Conservation (phyloP, 345 rosid genomes). For the Eucalyptus victrix region DNA sequence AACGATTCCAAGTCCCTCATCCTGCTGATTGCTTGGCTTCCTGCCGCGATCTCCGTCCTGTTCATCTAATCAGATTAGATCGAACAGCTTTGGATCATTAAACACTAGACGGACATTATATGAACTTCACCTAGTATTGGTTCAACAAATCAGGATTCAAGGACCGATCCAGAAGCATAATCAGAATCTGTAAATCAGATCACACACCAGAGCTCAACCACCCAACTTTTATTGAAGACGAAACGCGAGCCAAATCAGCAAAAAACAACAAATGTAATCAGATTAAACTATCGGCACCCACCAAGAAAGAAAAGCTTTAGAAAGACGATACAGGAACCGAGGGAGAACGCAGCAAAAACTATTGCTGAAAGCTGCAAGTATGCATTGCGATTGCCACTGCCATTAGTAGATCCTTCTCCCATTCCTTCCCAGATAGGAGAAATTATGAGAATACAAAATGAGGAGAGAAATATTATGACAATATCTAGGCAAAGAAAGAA, state of each 20-base stretch:
- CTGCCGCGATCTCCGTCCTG: no score
- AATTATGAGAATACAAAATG: not conserved
- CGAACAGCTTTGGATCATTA: not conserved
- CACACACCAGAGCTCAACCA: no score
- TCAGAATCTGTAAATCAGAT: no score
- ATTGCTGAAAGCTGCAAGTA: constrained; percentile 58
- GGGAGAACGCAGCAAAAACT: constrained; percentile 68
- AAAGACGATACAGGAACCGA: not conserved
- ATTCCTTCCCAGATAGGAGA: constrained; percentile 8
- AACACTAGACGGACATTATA: not conserved
- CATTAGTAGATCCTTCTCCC: constrained; percentile 27
- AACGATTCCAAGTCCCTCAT: no score
- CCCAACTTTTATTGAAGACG: not conserved
- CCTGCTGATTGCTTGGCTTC: no score
- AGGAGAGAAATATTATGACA: not conserved
- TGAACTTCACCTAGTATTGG: constrained; percentile 53
- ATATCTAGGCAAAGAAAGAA: not conserved
- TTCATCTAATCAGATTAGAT: not conserved
- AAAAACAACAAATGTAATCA: not conserved
- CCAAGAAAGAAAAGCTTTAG: not conserved
- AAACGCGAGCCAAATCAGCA: not conserved
- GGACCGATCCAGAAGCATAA: constrained; percentile 52
- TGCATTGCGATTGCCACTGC: constrained; percentile 42
- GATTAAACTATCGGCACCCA: not conserved
- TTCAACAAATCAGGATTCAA: constrained; percentile 66